phyloP scores from a whole-genome alignment of 768 basidiomycete species.

The Coprinellus aureogranulatus region DNA sequence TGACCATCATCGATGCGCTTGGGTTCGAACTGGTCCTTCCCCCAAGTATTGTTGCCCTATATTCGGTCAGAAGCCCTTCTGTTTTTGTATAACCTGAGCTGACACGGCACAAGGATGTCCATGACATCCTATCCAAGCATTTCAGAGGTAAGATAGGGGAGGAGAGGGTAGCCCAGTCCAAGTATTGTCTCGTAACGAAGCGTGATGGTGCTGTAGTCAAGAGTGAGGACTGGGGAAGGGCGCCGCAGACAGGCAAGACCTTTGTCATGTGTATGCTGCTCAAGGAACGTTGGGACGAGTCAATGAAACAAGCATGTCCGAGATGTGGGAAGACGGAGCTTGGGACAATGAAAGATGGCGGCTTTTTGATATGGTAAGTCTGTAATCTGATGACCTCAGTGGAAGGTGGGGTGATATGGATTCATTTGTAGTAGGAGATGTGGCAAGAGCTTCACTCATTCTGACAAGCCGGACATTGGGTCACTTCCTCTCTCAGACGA shows the following conservation, averaged over 20 bases:
- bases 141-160: not conserved
- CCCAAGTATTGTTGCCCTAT: not conserved
- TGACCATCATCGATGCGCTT: not conserved
- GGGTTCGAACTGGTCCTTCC: not conserved
- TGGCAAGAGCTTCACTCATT: not conserved
- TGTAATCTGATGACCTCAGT: not conserved
- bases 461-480: too few species aligned
- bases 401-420: not conserved
- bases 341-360: not conserved
- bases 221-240: not conserved
- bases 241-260: not conserved
- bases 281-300: not conserved
- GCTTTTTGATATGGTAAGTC: not conserved
- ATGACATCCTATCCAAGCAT: not conserved
- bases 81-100: not conserved
- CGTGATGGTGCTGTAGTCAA: not conserved
- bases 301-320: not conserved
- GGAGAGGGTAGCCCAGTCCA: not conserved
- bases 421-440: not conserved
- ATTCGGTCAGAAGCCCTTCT: not conserved
- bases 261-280: not conserved
- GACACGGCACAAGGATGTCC: not conserved
- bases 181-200: not conserved
- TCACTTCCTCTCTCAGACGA: too few species aligned
- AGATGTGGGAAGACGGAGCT: not conserved